Evolutionary conservation across 306 rosid genomes (phyloP).

Genomic region (Trichosanthes cucumerina): DNA sequence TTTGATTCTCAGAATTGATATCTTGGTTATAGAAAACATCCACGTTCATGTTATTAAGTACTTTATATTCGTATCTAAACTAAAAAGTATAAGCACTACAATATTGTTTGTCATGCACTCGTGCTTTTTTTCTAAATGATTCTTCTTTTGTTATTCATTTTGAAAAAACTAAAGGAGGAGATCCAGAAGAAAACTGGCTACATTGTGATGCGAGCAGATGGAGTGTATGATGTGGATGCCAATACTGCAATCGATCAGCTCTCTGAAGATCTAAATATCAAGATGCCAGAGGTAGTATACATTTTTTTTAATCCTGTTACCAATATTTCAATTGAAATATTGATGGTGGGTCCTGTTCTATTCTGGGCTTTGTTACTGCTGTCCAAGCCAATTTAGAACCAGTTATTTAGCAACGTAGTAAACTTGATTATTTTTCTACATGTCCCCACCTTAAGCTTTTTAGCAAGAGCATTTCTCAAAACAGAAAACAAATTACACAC

Average conservation of each 20-base stretch:
- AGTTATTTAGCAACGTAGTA: not conserved
- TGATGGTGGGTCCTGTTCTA: not conserved
- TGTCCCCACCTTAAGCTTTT: not conserved
- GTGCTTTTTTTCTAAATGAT: not conserved
- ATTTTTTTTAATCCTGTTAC: not conserved
- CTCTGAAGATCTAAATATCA: conserved; percentile 83
- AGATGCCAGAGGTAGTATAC: conserved; percentile 83
- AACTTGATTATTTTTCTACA: not conserved
- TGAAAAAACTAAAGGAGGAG: conserved; percentile 61
- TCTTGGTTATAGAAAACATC: not conserved
- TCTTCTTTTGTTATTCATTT: conserved; percentile 12
- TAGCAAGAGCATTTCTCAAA: not conserved
- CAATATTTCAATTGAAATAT: not conserved
- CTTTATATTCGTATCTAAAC: not conserved
- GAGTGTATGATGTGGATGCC: conserved; percentile 93
- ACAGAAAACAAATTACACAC: not conserved
- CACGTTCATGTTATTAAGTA: not conserved
- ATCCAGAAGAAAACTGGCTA: conserved; percentile 98
- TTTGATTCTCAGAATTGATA: not conserved
- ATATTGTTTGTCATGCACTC: not conserved
- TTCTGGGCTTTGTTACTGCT: not conserved
- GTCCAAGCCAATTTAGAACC: not conserved
- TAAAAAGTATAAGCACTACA: not conserved
- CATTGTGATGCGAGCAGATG: conserved; percentile 93
- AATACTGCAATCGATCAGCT: conserved; percentile 96